Evolutionary conservation across 169 alveolate species (phyloP).

Genomic region (Plasmodium cynomolgi): DNA sequence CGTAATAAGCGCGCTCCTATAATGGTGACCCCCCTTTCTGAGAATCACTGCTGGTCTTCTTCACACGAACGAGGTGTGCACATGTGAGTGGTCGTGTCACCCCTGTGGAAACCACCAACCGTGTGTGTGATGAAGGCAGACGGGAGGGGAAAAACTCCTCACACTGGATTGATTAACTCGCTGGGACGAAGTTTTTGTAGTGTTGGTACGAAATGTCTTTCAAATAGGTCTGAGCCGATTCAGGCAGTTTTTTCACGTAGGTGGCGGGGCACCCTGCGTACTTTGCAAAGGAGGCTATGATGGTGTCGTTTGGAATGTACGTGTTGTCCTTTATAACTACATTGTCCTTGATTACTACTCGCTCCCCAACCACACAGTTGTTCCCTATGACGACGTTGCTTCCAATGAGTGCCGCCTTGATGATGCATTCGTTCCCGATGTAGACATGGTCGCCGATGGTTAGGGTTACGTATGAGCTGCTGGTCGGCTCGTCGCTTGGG

Average conservation of each 20-base stretch:
- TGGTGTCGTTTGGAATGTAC: slow-evolving; percentile 86
- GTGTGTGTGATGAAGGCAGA: not conserved
- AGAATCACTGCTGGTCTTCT: not conserved
- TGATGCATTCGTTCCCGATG: slow-evolving; percentile 86
- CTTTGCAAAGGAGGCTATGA: slow-evolving; percentile 86
- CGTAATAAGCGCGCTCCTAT: not conserved
- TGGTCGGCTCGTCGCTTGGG: not conserved
- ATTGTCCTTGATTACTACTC: slow-evolving; percentile 85
- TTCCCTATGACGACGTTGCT: slow-evolving; percentile 88
- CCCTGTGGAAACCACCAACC: not conserved
- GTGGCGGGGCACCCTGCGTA: slow-evolving; percentile 90
- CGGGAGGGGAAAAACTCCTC: not conserved
- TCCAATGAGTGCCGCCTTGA: slow-evolving; percentile 87
- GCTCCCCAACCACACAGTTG: slow-evolving; percentile 87
- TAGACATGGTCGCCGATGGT: slow-evolving; percentile 86
- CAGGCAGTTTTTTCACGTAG: slow-evolving; percentile 84
- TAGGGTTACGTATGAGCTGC: slow-evolving; percentile 76
- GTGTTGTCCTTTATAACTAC: slow-evolving; percentile 86
- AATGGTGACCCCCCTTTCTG: not conserved
- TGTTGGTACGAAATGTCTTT: slow-evolving; percentile 33
- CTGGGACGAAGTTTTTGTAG: slow-evolving; percentile 44
- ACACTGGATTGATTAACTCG: not conserved
- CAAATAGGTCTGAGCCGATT: slow-evolving; percentile 70
- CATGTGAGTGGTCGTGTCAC: not conserved
- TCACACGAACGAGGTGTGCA: not conserved